Conservation (phyloP, 108 stramenopile genomes). For the Cyclotella atomus region DNA sequence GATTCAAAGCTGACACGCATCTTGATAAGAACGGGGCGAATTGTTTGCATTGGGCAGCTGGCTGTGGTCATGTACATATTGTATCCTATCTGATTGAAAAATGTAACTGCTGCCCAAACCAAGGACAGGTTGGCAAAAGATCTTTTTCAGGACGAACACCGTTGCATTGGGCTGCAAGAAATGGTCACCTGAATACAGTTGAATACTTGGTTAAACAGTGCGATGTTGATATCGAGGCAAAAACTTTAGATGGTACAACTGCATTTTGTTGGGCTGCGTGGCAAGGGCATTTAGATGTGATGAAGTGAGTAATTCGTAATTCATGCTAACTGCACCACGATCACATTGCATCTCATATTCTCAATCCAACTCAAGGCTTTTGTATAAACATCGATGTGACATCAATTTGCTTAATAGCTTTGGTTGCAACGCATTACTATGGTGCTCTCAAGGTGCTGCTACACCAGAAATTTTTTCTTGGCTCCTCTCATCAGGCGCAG, state of each 20-base stretch:
- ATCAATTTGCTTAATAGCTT: conserved; percentile 65
- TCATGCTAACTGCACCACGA: no score
- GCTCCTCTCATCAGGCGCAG: conserved; percentile 59
- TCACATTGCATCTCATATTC: conserved; percentile 2
- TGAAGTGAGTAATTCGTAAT: conserved; percentile 49
- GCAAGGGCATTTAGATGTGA: conserved; percentile 79
- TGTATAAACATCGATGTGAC: conserved; percentile 53
- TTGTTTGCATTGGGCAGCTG: conserved; percentile 79
- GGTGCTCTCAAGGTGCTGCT: conserved; percentile 79
- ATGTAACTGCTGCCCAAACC: conserved; percentile 64
- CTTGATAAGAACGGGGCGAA: conserved; percentile 76
- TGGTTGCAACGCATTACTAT: conserved; percentile 86
- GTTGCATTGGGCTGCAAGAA: conserved; percentile 87
- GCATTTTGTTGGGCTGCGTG: conserved; percentile 89
- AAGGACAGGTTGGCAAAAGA: conserved; percentile 66
- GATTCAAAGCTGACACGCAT: conserved; percentile 20
- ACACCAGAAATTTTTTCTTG: conserved; percentile 52
- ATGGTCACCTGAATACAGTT: conserved; percentile 76
- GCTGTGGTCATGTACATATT: conserved; percentile 66
- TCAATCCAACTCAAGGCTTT: conserved; percentile 27
- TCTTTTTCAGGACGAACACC: conserved; percentile 84
- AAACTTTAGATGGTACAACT: conserved; percentile 83
- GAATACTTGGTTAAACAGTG: conserved; percentile 58
- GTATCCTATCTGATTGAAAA: conserved; percentile 64
- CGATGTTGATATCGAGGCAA: conserved; percentile 64